These are phyloP conservation scores for Lichenothelia convexa DNA, from an alignment of 495 filamentous ascomycete genomes.

Conservation along the genomic window DNA sequence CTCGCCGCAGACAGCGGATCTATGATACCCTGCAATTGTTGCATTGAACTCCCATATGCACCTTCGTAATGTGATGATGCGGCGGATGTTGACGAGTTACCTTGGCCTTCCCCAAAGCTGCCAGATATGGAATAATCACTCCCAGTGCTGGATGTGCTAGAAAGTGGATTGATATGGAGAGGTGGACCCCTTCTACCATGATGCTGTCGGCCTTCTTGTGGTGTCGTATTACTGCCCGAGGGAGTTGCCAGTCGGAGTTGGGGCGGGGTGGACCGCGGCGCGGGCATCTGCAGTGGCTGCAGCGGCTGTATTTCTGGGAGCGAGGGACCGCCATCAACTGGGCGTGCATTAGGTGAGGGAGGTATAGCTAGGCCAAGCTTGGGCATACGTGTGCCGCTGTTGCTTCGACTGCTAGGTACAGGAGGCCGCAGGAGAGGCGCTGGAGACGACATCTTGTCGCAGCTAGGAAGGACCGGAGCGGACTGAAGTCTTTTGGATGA, in stretches of 20 bases:
- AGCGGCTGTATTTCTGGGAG: constrained; percentile 5
- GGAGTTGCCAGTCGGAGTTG: constrained; percentile 68
- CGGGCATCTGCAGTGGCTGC: constrained; percentile 11
- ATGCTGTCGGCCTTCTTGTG: constrained; percentile 37
- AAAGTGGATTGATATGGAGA: constrained; percentile 20
- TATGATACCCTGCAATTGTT: constrained; percentile 40
- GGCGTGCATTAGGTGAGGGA: constrained; percentile 60
- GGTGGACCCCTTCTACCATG: constrained; percentile 29
- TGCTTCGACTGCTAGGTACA: constrained; percentile 52
- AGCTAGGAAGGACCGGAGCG: too few relatives aligned
- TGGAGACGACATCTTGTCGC: constrained; percentile 62
- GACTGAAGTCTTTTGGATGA: too few relatives aligned
- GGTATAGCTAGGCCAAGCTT: constrained; percentile 78
- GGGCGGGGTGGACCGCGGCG: constrained; percentile 33
- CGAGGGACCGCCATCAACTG: constrained; percentile 28
- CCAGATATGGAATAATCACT: constrained; percentile 60
- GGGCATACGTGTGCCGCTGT: constrained; percentile 45
- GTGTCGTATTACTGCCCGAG: constrained; percentile 52
- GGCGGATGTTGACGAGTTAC: constrained; percentile 62
- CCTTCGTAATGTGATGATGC: constrained; percentile 65
- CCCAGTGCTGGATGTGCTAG: constrained; percentile 47
- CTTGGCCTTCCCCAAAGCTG: constrained; percentile 56
- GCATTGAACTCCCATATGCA: constrained; percentile 40
- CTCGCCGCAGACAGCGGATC: constrained; percentile 79
- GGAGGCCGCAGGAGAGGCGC: constrained; percentile 69